Percentiles rank a stretch among this genome's conserved stretches.
Evolutionary conservation across 495 filamentous ascomycete genomes (phyloP).

Genomic region (Penicillium herquei): DNA sequence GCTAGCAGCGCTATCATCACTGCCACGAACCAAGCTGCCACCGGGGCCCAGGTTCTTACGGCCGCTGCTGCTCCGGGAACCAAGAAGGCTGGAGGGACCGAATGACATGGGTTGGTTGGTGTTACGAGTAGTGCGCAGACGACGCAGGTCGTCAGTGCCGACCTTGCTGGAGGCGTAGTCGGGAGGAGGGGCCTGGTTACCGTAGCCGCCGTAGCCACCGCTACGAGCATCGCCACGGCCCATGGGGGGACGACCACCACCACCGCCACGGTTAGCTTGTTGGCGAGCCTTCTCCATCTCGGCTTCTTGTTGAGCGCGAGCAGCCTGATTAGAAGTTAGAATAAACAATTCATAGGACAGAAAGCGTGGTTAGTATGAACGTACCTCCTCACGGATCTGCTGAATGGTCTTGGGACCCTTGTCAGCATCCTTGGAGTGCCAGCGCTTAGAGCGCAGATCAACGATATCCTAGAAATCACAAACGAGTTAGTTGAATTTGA

Average conservation of each 20-base stretch:
- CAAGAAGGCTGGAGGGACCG: slow-evolving; percentile 77
- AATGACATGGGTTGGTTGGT: slow-evolving; percentile 61
- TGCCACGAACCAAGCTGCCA: slow-evolving; percentile 63
- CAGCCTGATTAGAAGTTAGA: slow-evolving; percentile 53
- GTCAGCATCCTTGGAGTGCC: slow-evolving; percentile 77
- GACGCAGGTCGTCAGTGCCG: slow-evolving; percentile 83
- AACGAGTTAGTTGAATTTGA: too few relatives aligned
- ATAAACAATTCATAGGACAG: neutral
- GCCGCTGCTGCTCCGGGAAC: slow-evolving; percentile 77
- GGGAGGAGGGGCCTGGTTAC: slow-evolving; percentile 59
- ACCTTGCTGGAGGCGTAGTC: slow-evolving; percentile 77
- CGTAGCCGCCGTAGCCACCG: slow-evolving; percentile 48
- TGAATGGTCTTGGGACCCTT: slow-evolving; percentile 97
- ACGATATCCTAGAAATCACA: slow-evolving; percentile 62
- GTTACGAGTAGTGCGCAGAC: slow-evolving; percentile 65
- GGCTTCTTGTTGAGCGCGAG: slow-evolving; percentile 63
- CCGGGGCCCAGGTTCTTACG: slow-evolving; percentile 71
- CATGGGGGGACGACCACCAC: slow-evolving; percentile 59
- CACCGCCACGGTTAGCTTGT: slow-evolving; percentile 52
- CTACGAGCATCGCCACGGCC: slow-evolving; percentile 86
- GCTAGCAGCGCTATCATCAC: slow-evolving; percentile 77
- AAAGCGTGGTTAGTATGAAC: slow-evolving; percentile 12
- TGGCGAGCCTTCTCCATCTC: slow-evolving; percentile 52
- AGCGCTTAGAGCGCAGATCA: slow-evolving; percentile 72
- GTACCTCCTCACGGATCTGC: slow-evolving; percentile 82